Percentiles rank a stretch among this genome's conserved stretches.
These are phyloP conservation scores for Acanthamoeba castellanii DNA, from an alignment of 208 protist species.

Conservation along the genomic window DNA sequence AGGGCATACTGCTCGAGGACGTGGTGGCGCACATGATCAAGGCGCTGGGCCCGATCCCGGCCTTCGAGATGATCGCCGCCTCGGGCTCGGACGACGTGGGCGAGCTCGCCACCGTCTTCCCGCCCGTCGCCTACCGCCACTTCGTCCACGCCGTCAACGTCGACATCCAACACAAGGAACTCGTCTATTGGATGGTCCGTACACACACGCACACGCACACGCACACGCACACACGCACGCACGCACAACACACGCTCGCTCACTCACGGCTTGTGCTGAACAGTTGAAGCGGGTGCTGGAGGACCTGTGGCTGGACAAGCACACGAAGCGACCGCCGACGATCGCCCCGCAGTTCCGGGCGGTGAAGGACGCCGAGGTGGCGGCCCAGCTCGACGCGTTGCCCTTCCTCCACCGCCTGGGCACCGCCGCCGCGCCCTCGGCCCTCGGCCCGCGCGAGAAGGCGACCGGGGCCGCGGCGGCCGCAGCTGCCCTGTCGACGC, in stretches of 20 bases:
- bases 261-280: background rate
- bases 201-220: no score
- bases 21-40: slow-evolving; percentile 54
- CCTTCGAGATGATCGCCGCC: background rate
- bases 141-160: slow-evolving; percentile 42
- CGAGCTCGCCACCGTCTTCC: background rate
- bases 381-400: background rate
- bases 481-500: background rate
- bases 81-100: background rate
- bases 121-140: slow-evolving; percentile 17
- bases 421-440: background rate
- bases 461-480: background rate
- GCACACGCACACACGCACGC: background rate
- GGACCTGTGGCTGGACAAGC: slow-evolving; percentile 50
- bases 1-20: background rate
- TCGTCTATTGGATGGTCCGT: slow-evolving; percentile 39
- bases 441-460: background rate
- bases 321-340: slow-evolving; percentile 45
- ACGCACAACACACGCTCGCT: background rate
- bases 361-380: background rate
- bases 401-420: background rate
- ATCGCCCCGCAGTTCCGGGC: slow-evolving; percentile 46
- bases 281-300: slow-evolving; percentile 47
- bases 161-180: slow-evolving; percentile 36
- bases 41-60: slow-evolving; percentile 4